Percentiles rank a stretch among this genome's conserved stretches.
These are phyloP conservation scores for Neurospora cerealis DNA, from an alignment of 495 filamentous ascomycete species.

Conservation along the genomic window DNA sequence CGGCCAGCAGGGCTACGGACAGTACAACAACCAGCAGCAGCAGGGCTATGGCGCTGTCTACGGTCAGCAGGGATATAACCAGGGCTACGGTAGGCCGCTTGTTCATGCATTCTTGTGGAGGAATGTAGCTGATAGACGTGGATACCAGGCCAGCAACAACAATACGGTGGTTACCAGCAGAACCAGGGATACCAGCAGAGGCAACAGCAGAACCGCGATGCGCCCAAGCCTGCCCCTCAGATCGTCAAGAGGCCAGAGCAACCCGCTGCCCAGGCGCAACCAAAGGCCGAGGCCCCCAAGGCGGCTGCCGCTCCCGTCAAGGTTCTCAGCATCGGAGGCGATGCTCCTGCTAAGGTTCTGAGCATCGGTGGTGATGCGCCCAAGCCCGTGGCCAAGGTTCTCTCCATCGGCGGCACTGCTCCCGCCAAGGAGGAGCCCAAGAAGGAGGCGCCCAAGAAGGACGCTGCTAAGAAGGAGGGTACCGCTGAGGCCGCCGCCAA, in stretches of 20 bases:
- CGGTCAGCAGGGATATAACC: slow-evolving; percentile 44
- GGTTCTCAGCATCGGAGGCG: slow-evolving; percentile 48
- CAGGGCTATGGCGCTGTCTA: slow-evolving; percentile 43
- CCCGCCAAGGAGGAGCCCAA: slow-evolving; percentile 22
- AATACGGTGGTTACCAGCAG: slow-evolving; percentile 31
- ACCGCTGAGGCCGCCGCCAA: slow-evolving; percentile 50
- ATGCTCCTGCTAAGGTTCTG: slow-evolving; percentile 26
- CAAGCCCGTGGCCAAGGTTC: slow-evolving; percentile 53
- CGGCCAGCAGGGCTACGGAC: slow-evolving; percentile 42
- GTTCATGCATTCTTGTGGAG: not conserved
- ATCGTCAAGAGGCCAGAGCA: slow-evolving; percentile 57
- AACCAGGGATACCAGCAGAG: slow-evolving; percentile 47
- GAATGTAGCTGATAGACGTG: slow-evolving; percentile 19
- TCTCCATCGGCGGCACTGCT: slow-evolving; percentile 50
- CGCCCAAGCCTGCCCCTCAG: slow-evolving; percentile 47
- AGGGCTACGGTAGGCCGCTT: slow-evolving; percentile 43
- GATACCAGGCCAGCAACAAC: slow-evolving; percentile 21
- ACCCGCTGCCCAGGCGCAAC: slow-evolving; percentile 25
- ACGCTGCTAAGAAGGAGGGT: slow-evolving; percentile 27
- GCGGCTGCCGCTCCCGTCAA: slow-evolving; percentile 35
- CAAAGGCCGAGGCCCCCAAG: slow-evolving; percentile 31
- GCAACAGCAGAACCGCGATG: slow-evolving; percentile 44
- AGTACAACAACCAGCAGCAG: slow-evolving; percentile 32
- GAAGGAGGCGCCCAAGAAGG: slow-evolving; percentile 25
- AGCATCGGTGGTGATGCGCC: slow-evolving; percentile 38